phyloP scores from a whole-genome alignment of 768 basidiomycete species.

The Lentinula detonsa region DNA sequence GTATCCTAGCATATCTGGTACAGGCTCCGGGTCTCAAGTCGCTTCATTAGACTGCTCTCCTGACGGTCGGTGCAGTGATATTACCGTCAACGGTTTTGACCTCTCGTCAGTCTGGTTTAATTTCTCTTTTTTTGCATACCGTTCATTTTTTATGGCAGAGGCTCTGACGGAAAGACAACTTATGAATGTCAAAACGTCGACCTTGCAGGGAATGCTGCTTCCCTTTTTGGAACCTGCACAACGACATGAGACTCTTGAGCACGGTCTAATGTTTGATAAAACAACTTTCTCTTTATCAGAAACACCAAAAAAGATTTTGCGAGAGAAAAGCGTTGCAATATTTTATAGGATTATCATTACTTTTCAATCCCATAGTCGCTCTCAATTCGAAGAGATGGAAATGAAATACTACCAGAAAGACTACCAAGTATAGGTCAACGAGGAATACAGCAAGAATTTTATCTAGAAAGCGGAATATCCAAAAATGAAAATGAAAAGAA shows the following conservation, averaged over 20 bases:
- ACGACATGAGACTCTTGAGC: neutral
- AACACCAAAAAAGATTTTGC: no score
- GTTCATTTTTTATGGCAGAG: slow-evolving; percentile 13
- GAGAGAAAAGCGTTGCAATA: no score
- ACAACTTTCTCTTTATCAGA: no score
- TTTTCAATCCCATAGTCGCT: no score
- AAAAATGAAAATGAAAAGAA: neutral
- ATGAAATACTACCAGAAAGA: neutral
- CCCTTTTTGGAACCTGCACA: slow-evolving; percentile 28
- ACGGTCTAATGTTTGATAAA: neutral
- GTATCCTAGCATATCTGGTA: slow-evolving; percentile 47
- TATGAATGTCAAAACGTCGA: slow-evolving; percentile 53
- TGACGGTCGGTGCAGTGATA: slow-evolving; percentile 41
- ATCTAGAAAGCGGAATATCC: neutral
- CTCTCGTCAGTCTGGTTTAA: slow-evolving; percentile 30
- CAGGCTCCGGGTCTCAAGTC: slow-evolving; percentile 46
- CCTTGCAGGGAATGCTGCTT: slow-evolving; percentile 36
- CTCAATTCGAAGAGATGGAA: no score
- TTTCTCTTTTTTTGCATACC: neutral
- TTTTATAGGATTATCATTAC: no score
- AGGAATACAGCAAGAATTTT: neutral
- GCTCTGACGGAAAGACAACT: slow-evolving; percentile 34
- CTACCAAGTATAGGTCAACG: neutral
- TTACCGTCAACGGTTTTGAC: slow-evolving; percentile 39
- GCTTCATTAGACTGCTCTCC: slow-evolving; percentile 53